Evolutionary conservation across 78 protist species (phyloP), one percentile per base, ranked within the genome.

Genomic region (Dictyostelium brefeldianum): DNA sequence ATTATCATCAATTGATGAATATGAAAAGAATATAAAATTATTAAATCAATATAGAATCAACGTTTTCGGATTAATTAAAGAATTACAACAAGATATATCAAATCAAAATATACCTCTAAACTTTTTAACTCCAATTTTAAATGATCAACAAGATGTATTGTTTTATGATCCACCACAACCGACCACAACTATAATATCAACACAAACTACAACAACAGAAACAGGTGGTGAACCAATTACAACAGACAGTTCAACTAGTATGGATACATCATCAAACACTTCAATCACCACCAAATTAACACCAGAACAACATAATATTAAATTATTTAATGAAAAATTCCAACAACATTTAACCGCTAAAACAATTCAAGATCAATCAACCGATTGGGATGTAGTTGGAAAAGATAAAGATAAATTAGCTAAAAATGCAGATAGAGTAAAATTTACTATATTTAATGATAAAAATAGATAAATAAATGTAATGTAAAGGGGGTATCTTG

Each of bases 331-430:
- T 36, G 71, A 36, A 17, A 78, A 73, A 10, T 84, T 67, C 46
- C 71, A 84, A 27, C 41, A 47, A 25, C 81, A 71, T 25, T 73
- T 84, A 11, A 74, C 92, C 1, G 20, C 81, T 10, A 82, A 84
- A 18, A 74, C 57, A 0, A 15, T 84, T 29, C 75, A 74, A 22
- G 75, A 71, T 15, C 92, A 84, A 59, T 14, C 12, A 22, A 5
- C 41, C 8, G 56, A 74, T 18, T 84, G 92, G 92, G 92, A 84
- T 48, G 6, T 74, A 1, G 36, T 74, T 0, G 18, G n/a, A 22
- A 84, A 84, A 74, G 92, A 84, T 5, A 22, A 51, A 17, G 92
- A 84, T 0, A 84, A 84, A 27, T n/a, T 84, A n/a, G 48, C 29
- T 7, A 84, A 84, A 25, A 84, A 84, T 29, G 18, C 67, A 7